Conservation (phyloP, 164 flowering plant species). For the Platanus orientalis region DNA sequence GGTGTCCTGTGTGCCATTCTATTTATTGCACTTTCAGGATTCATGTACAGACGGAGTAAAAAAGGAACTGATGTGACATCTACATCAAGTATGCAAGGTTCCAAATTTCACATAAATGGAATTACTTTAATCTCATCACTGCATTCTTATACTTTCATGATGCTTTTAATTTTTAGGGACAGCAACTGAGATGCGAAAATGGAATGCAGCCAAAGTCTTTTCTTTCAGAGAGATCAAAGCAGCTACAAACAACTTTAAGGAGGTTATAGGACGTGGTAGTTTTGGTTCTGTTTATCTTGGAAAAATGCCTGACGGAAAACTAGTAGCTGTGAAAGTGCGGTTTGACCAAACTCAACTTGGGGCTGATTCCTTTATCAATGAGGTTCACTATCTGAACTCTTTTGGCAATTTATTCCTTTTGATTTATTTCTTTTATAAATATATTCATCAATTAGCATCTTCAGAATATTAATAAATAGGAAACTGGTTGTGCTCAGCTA, state of each 20-base stretch:
- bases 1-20: constrained; percentile 41
- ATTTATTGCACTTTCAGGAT: constrained; percentile 27
- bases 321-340: constrained; percentile 83
- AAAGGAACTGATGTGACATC: constrained; percentile 25
- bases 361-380: constrained; percentile 80
- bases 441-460: background rate
- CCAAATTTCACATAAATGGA: background rate
- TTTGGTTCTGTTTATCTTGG: constrained; percentile 87
- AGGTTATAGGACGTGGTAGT: constrained; percentile 76
- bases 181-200: constrained; percentile 41
- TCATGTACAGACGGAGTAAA: constrained; percentile 37
- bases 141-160: background rate
- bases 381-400: constrained; percentile 39
- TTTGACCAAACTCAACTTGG: constrained; percentile 71
- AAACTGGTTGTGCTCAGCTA: too few species aligned
- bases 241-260: constrained; percentile 78
- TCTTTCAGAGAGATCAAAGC: constrained; percentile 71
- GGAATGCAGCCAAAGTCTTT: constrained; percentile 61
- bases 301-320: constrained; percentile 67
- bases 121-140: constrained; percentile 4
- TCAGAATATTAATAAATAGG: too few species aligned
- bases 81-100: constrained; percentile 33
- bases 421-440: background rate
- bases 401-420: constrained; percentile 1
- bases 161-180: constrained; percentile 25